Base-by-base conservation (phyloP, 306 rosid genomes). In the Vigna unguiculata region DNA sequence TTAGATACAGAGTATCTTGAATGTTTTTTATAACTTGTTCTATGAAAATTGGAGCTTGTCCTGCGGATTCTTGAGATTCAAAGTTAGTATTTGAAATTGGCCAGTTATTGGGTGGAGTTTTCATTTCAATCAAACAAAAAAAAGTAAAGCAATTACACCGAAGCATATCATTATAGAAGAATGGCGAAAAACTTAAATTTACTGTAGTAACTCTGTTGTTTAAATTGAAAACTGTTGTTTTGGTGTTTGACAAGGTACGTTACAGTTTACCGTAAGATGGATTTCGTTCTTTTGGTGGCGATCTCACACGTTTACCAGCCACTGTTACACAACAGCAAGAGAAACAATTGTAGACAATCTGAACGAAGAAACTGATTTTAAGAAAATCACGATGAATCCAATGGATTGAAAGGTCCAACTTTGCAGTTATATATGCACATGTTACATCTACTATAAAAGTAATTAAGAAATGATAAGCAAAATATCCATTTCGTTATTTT, bases 401-500 rank as follows among this genome's bases (percentile, higher is more conserved):
- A 28, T 28, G 32, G 32, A 28, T 28, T 28, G 32, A 28, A 28
- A 28, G 32, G 5, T 28, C 32, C 32, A 28, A 28, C 32, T 28
- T 28, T 32, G 1, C 36, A 32, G 36, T 28, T 12, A 59, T 69
- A 7, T n/a, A 47, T 16, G 21, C 57, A 8, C 20, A 72, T 6
- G 38, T n/a, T 48, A 6, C 34, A 59, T 74, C 32, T 59, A 45
- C 32, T 59, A 45, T 59, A 28, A n/a, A 74, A 59, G 59, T 17
- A 43, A 28, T 28, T 28, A 28, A 59, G 59, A 74, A 48, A 30
- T 60, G 40, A n/a, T 28, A 20, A 32, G 59, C 69, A 43, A 25
- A 60, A 46, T 60, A 63, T 11, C 17, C 16, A 36, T 54, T 28
- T 28, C 32, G 4, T 28, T 28, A 28, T 28, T 28, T 28, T 3